A percentile compares a stretch with the other conserved stretches of the same genome.
phyloP scores from a whole-genome alignment of 768 basidiomycete genomes.

The Dioszegia aurantiaca region DNA sequence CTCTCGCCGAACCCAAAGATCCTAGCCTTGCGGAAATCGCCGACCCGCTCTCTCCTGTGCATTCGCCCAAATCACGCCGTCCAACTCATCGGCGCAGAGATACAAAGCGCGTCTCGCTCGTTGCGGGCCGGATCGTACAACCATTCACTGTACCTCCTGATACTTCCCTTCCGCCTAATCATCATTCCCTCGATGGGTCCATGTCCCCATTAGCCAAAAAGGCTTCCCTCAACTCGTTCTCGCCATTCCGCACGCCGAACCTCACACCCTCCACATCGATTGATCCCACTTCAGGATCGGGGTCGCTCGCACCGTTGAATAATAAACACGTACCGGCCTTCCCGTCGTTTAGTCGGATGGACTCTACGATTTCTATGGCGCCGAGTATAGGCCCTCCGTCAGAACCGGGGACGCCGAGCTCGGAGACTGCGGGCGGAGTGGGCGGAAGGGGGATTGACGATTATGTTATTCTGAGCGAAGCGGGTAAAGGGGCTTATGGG shows the following conservation, averaged over 20 bases:
- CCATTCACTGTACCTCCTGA: slow-evolving; percentile 46
- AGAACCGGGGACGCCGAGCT: slow-evolving; percentile 46
- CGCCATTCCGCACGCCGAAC: slow-evolving; percentile 42
- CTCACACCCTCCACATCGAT: slow-evolving; percentile 15
- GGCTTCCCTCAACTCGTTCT: slow-evolving; percentile 44
- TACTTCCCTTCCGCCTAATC: slow-evolving; percentile 43
- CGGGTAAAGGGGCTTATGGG: slow-evolving; percentile 92
- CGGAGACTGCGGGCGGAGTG: slow-evolving; percentile 50
- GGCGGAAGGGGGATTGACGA: slow-evolving; percentile 76
- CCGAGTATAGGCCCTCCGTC: slow-evolving; percentile 51
- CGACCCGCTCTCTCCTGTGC: background rate
- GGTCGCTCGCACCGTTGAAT: slow-evolving; percentile 7
- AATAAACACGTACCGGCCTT: slow-evolving; percentile 3
- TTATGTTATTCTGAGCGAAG: slow-evolving; percentile 79
- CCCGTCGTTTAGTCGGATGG: slow-evolving; percentile 32
- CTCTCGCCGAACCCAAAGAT: slow-evolving; percentile 16
- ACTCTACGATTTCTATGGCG: slow-evolving; percentile 46
- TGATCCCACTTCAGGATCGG: background rate
- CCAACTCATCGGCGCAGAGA: slow-evolving; percentile 28
- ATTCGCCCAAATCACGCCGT: slow-evolving; percentile 12
- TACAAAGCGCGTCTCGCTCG: slow-evolving; percentile 40
- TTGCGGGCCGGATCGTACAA: slow-evolving; percentile 48
- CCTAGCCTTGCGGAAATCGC: background rate
- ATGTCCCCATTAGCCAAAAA: slow-evolving; percentile 24
- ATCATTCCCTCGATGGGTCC: background rate